Evolutionary conservation across 179 eudicot species (phyloP), one percentile per base, ranked within the genome.

Genomic region (Beta macrorhiza): DNA sequence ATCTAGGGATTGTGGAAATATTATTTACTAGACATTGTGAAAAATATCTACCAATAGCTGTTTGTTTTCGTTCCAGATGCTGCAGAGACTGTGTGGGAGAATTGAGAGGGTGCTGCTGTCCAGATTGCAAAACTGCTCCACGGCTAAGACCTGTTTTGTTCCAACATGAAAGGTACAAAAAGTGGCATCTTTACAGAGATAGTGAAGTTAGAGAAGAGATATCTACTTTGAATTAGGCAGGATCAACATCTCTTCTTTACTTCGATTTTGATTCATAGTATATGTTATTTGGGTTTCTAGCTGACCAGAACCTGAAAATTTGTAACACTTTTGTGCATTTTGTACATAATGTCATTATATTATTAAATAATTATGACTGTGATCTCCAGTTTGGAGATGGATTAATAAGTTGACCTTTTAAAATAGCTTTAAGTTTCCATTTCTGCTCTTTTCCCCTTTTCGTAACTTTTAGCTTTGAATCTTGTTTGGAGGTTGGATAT

Each of bases 161-260:
- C 1, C 92, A 92, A 25, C 84, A 87, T n/a, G 87, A 82, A 72
- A 91, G 98, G 84, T 96, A 96, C 81, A 73, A 90, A 80, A 96
- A 96, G 86, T 96, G 98, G 99, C 98, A 96, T 87, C 72, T 88
- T 19, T 96, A 96, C 77, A 89, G 97, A 51, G 94, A 94, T 82
- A 77, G 55, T 70, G 82, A 78, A 12, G 14, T 58, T 57, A 32
- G 67, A 37, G 76, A 74, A 61, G 57, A 61, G 49, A 67, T 32
- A 20, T 69, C 78, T 64, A 61, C 72, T 63, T 45, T 77, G 22
- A 49, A 49, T 62, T 47, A 63, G 71, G 37, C 42, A 62, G 56
- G 57, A 76, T 37, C n/a, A 61, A 62, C 57, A 17, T n/a, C 58
- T 62, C 25, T 7, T 29, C 59, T 73, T 55, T 25, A 4, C 1